Evolutionary conservation across 768 basidiomycete genomes (phyloP), one percentile per base, ranked within the genome.

Genomic region (Tylopilus sp.): DNA sequence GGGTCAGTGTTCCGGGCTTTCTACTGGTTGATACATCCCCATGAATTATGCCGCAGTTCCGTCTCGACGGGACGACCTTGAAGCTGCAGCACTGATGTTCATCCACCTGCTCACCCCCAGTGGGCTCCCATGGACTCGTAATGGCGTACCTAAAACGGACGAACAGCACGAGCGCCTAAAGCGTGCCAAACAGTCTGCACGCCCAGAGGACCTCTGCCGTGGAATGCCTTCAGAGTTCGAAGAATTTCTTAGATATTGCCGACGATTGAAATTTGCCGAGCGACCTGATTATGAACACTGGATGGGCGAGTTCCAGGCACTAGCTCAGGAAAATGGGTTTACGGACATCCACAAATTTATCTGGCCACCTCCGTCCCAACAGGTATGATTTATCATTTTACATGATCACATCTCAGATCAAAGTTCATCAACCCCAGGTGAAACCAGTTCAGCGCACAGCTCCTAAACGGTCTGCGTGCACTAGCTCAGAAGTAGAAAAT

Each of bases 101-200:
- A 87, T 91, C 50, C 88, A 91, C 63, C 76, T 91, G 24, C 75
- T 91, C 40, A 91, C 84, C 7, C 87, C 88, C 3, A 79, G 82
- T 16, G 88, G 88, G 10, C 78, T 91, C 22, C 71, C 80, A 17
- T 91, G 88, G 88, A 90, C 87, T 36, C 79, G 88, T 22, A 86
- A 86, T 55, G 88, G 88, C n/a, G 79, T 90, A 14, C 88, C 88
- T 9, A 86, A 85, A 59, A 83, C 83, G 7, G 79, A 83, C 21
- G 76, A 73, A 17, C 82, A 82, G 11, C 87, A 89, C 67, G 73
- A 78, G 26, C 76, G 74, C 4, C 70, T 91, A 16, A 89, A 84
- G 49, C 76, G 75, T n/a, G 82, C 80, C 53, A 91, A 91, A 65
- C 74, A 74, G 38, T 67, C 64, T 31, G 82, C 85, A 1, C 74